Base-by-base conservation (phyloP, 768 basidiomycete species). In the Daedaleopsis nitida region DNA sequence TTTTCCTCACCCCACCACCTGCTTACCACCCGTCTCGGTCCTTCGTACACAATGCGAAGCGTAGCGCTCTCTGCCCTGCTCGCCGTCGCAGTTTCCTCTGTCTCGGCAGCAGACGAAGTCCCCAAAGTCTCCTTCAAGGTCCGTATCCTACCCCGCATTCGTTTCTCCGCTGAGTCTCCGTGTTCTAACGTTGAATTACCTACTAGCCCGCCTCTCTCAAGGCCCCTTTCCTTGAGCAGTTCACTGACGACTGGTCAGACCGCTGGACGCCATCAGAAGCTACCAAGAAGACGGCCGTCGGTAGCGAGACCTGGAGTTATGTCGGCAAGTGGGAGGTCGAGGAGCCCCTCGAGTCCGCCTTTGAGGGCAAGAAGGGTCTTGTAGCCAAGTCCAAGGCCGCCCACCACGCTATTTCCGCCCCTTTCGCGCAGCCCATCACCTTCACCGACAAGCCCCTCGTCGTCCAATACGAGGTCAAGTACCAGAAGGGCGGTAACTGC, bases 381-480 rank as follows among this genome's bases (percentile, higher is more conserved):
- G 95, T 99, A 43, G 93, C 93, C 9, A 96, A 98, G 82, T 89
- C 87, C 78, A 94, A 96, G 81, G 97, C 97, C 57, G 94, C 95
- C 19, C 96, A 98, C 75, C 96, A 98, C 72, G 97, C 97, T 73
- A 98, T 99, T 75, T 98, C 96, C 61, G 94, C 96, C 1, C 90
- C 95, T 13, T 95, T 99, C 77, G 68, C 76, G 14, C 73, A 81
- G 59, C 83, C 92, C 55, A 79, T 98, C 70, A 87, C 90, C 80
- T 92, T 96, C 78, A 83, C 82, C 68, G 78, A 84, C 59, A 83
- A 96, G 76, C 91, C 96, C 47, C 81, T 98, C 48, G 95, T 98
- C 66, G 89, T 98, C 19, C 95, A 97, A 73, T 99, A 99, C 70
- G 97, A 99, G 74, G 97, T 97, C 80, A 96, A 98, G 79, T 95